These are phyloP conservation scores for Aspergillus avenaceus DNA, from an alignment of 495 filamentous ascomycete genomes.

Conservation along the genomic window DNA sequence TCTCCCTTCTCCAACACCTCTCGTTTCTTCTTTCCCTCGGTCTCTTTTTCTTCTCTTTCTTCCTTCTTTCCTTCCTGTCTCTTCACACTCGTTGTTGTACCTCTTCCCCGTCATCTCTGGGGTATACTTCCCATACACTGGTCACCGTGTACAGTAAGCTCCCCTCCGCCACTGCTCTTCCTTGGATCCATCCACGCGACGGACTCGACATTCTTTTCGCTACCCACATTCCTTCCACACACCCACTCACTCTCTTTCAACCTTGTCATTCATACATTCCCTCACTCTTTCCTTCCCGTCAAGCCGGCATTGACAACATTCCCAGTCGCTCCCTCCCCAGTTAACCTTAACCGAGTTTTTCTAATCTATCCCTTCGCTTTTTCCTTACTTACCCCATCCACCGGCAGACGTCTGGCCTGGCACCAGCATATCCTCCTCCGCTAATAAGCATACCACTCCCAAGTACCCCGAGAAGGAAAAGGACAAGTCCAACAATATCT, in stretches of 20 bases:
- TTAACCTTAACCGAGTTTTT: not conserved
- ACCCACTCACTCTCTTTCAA: too few species aligned
- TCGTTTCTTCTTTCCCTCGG: conserved; percentile 1
- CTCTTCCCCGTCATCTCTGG: too few species aligned
- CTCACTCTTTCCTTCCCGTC: conserved; percentile 1
- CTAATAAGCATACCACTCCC: conserved; percentile 33
- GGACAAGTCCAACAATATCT: conserved; percentile 19
- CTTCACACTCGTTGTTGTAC: too few species aligned
- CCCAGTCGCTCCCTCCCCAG: not conserved
- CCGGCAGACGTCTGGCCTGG: conserved; percentile 28
- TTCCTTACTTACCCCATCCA: not conserved
- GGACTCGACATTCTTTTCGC: too few species aligned
- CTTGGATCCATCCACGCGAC: too few species aligned
- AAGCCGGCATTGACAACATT: conserved; percentile 6
- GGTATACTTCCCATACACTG: too few species aligned
- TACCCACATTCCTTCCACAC: too few species aligned
- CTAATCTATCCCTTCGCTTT: not conserved
- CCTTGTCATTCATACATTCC: conserved; percentile 4
- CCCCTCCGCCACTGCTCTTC: too few species aligned
- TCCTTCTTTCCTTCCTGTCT: too few species aligned
- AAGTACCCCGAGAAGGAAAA: conserved; percentile 21
- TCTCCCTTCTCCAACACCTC: conserved; percentile 1
- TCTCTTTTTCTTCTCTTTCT: not conserved
- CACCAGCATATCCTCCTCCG: conserved; percentile 51
- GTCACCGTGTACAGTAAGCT: too few species aligned